Evolutionary conservation across 2,329 filamentous ascomycete genomes (phyloP).

Genomic region (Bisporella sp.): DNA sequence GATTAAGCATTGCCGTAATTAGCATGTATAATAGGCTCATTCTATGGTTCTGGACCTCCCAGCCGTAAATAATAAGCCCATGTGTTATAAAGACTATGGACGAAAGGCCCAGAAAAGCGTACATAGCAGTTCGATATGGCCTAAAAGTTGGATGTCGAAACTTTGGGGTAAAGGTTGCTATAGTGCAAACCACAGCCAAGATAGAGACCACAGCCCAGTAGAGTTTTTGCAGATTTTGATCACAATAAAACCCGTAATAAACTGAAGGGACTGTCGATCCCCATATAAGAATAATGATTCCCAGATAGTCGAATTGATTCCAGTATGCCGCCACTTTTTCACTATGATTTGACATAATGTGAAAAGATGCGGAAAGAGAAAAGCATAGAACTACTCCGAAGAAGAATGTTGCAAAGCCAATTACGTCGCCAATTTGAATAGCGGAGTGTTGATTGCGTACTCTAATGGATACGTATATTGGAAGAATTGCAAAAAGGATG

Average conservation of each 20-base stretch:
- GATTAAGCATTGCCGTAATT: constrained; percentile 9
- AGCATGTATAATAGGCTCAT: constrained; percentile 14
- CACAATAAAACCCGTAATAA: constrained; percentile 36
- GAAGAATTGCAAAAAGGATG: constrained; percentile 24
- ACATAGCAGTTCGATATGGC: constrained; percentile 17
- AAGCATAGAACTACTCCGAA: constrained; percentile 31
- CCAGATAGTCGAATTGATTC: constrained; percentile 32
- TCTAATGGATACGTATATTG: constrained; percentile 23
- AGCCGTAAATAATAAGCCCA: constrained; percentile 14
- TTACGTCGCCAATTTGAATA: constrained; percentile 26
- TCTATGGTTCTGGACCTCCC: constrained; percentile 10
- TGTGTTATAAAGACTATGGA: constrained; percentile 21
- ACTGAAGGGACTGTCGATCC: constrained; percentile 33
- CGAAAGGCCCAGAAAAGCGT: constrained; percentile 19
- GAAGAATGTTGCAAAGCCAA: constrained; percentile 34
- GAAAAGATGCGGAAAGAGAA: constrained; percentile 27
- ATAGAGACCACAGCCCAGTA: constrained; percentile 32
- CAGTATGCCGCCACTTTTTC: constrained; percentile 25
- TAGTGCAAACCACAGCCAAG: constrained; percentile 28
- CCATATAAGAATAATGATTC: constrained; percentile 32
- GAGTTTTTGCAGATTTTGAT: constrained; percentile 23
- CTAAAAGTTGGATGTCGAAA: constrained; percentile 14
- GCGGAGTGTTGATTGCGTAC: constrained; percentile 26
- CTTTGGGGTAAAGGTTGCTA: constrained; percentile 21
- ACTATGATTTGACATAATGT: constrained; percentile 34